These are phyloP conservation scores for Arthonia radiata DNA, from an alignment of 495 filamentous ascomycete species.

Conservation along the genomic window DNA sequence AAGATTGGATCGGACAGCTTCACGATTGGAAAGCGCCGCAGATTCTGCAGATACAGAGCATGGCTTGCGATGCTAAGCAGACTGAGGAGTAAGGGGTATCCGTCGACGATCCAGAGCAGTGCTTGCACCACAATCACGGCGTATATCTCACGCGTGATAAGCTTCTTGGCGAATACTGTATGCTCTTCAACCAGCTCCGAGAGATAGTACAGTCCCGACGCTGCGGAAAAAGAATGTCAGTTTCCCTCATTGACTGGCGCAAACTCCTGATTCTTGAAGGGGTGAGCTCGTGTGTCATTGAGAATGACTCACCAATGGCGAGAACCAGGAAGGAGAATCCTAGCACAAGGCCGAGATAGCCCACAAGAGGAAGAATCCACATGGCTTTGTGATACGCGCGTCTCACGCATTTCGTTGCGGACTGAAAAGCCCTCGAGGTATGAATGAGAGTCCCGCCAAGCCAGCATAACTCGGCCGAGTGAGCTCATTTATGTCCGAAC, in stretches of 20 bases:
- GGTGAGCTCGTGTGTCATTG: conserved; percentile 1
- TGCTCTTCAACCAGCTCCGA: conserved; percentile 96
- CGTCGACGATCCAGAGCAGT: conserved; percentile 54
- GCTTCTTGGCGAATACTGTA: conserved; percentile 67
- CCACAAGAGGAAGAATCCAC: conserved; percentile 80
- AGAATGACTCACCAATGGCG: conserved; percentile 45
- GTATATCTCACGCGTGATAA: conserved; percentile 71
- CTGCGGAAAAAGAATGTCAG: conserved; percentile 19
- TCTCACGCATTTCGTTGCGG: no score
- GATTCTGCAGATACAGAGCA: conserved; percentile 69
- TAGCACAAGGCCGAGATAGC: conserved; percentile 64
- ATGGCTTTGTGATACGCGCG: conserved; percentile 33
- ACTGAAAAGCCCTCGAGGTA: no score
- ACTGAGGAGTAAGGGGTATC: conserved; percentile 53
- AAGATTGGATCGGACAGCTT: conserved; percentile 77
- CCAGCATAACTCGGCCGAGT: no score
- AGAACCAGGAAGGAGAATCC: conserved; percentile 87
- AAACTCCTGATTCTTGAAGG: background rate
- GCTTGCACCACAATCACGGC: conserved; percentile 48
- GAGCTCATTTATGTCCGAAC: no score
- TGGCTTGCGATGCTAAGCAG: conserved; percentile 60
- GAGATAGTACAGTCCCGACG: conserved; percentile 91
- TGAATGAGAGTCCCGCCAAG: no score
- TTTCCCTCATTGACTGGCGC: background rate
- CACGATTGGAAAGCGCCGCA: conserved; percentile 68